Conservation (phyloP, 2,329 filamentous ascomycete species). For the Epichloe elymi region DNA sequence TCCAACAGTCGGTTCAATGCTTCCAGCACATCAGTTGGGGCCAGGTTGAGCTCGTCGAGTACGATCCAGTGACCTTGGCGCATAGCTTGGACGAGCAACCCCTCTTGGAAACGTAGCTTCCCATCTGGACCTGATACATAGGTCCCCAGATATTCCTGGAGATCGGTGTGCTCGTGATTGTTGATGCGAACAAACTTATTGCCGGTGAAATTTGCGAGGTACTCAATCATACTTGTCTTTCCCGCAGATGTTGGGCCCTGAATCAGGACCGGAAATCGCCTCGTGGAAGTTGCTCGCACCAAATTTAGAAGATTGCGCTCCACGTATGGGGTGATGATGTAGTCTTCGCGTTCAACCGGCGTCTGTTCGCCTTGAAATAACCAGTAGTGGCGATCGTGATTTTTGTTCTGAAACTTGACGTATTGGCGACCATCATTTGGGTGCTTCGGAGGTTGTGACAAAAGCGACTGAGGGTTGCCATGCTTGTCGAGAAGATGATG, state of each 20-base stretch:
- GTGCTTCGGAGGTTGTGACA: conserved; percentile 64
- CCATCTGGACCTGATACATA: conserved; percentile 82
- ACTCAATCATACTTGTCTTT: conserved; percentile 99
- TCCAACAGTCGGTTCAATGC: conserved; percentile 90
- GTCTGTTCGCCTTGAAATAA: conserved; percentile 60
- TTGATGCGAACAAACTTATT: conserved; percentile 98
- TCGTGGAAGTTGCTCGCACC: conserved; percentile 82
- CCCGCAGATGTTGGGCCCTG: conserved; percentile 95
- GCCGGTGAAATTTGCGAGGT: conserved; percentile 88
- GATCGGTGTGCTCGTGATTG: conserved; percentile 96
- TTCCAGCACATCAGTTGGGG: conserved; percentile 92
- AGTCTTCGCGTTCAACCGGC: conserved; percentile 62
- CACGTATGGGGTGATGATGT: conserved; percentile 93
- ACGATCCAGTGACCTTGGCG: conserved; percentile 95
- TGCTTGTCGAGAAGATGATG: conserved; percentile 64
- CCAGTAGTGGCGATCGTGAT: conserved; percentile 68
- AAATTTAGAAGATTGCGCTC: conserved; percentile 90
- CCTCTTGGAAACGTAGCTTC: conserved; percentile 81
- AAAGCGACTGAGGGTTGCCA: conserved; percentile 53
- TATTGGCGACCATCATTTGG: conserved; percentile 67
- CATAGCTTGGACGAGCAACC: conserved; percentile 82
- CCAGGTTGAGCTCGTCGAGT: conserved; percentile 91
- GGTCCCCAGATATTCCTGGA: conserved; percentile 94
- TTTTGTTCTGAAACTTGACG: conserved; percentile 60
- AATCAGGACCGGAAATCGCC: conserved; percentile 84